These are phyloP conservation scores for Anisodus tanguticus DNA, from an alignment of 257 asterid genomes.

Conservation along the genomic window DNA sequence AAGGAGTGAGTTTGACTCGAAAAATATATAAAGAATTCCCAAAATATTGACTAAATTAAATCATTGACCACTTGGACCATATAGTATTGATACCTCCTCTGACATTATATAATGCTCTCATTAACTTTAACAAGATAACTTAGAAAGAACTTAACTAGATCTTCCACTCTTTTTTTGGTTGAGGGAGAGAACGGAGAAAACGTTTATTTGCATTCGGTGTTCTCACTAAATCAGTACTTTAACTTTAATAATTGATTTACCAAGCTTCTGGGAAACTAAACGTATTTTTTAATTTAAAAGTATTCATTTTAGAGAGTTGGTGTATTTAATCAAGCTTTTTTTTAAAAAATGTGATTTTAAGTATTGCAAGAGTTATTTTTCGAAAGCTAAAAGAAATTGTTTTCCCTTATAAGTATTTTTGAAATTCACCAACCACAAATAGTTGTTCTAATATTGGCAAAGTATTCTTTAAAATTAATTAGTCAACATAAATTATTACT, in stretches of 20 bases:
- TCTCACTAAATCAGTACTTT: neutral
- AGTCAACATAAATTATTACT: too few species aligned
- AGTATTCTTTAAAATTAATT: too few species aligned
- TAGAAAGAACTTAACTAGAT: neutral
- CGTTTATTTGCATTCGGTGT: neutral
- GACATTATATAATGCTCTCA: slow-evolving; percentile 1
- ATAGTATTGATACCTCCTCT: neutral
- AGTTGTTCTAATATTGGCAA: too few species aligned
- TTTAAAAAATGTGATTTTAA: too few species aligned
- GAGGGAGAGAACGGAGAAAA: neutral
- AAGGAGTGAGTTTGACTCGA: neutral
- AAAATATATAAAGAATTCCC: neutral
- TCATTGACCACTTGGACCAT: neutral
- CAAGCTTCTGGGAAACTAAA: neutral
- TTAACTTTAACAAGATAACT: slow-evolving; percentile 20
- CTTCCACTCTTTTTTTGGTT: neutral
- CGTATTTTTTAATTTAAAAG: neutral
- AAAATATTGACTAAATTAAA: neutral
- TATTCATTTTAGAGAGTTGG: neutral
- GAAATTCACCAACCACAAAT: neutral
- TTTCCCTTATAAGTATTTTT: too few species aligned
- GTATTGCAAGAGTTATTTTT: too few species aligned
- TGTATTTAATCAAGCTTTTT: neutral
- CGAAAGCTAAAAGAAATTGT: too few species aligned
- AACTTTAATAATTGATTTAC: neutral